phyloP scores from a whole-genome alignment of 257 asterid genomes.

The Verbena officinalis region DNA sequence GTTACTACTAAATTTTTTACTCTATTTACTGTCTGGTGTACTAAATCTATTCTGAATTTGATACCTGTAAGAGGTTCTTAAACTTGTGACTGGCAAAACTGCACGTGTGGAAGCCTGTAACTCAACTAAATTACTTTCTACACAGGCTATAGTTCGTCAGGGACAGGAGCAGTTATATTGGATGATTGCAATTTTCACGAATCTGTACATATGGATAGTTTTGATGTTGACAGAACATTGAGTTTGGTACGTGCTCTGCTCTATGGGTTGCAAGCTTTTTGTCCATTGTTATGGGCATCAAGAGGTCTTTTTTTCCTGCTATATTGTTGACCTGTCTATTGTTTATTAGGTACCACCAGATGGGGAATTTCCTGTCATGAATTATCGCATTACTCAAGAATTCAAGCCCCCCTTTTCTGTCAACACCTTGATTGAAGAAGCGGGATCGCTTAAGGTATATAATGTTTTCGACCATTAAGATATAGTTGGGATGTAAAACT shows the following conservation, averaged over 20 bases:
- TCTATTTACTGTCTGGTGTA: constrained; percentile 4
- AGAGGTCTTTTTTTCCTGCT: constrained; percentile 7
- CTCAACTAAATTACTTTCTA: constrained; percentile 11
- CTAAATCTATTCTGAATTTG: constrained; percentile 13
- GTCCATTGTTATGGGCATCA: constrained; percentile 26
- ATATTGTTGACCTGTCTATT: constrained; percentile 26
- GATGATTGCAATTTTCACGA: constrained; percentile 99
- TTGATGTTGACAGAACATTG: constrained; percentile 91
- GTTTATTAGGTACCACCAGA: constrained; percentile 87
- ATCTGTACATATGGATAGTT: constrained; percentile 94
- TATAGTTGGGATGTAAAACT: constrained; percentile 19
- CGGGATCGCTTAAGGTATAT: constrained; percentile 83
- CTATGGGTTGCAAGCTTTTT: constrained; percentile 20
- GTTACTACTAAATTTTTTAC: not conserved
- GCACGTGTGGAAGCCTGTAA: constrained; percentile 27
- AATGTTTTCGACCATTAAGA: constrained; percentile 10
- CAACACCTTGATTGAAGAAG: constrained; percentile 91
- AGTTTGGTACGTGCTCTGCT: constrained; percentile 67
- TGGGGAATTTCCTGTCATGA: constrained; percentile 99
- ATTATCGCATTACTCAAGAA: constrained; percentile 98
- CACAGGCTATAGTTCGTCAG: constrained; percentile 86
- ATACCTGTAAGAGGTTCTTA: constrained; percentile 7
- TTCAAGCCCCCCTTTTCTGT: constrained; percentile 96
- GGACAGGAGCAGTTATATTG: constrained; percentile 84
- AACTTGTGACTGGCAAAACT: constrained; percentile 14